Base-by-base conservation (phyloP, 169 alveolate genomes). In the Fabrea salina region DNA sequence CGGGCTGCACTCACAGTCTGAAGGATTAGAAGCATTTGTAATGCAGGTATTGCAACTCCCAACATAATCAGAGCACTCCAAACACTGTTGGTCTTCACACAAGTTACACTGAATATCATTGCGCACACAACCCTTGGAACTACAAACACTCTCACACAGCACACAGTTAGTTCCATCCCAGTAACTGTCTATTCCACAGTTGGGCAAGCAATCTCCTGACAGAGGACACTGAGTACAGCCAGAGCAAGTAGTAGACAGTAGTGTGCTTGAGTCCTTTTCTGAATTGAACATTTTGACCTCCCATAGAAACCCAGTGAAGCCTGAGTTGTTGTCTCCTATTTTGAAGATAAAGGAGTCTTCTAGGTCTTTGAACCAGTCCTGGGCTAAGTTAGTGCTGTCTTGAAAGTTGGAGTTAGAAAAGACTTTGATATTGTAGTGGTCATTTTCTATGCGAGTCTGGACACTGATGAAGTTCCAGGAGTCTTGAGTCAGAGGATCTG, bases 71-170 rank as follows among this genome's bases (percentile, higher is more conserved):
- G 22, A 25, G 51, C 75, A 64, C 16, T 2, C 27, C 2, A 16
- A 25, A n/a, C 75, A 64, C 16, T 2, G 16, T 39, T 13, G 30
- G 13, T 64, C 75, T 19, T 64, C 2, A 33, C 75, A 64, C 13
- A 64, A 33, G 40, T 64, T 64, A 7, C 75, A 64, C 16, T 30
- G 13, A 1, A n/a, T 64, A 39, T 64, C 75, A 3, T 64, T 39
- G 33, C 75, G 2, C 75, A 64, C 75, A 64, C 75, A 64, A 54
- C 75, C 75, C n/a, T 16, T 19, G n/a, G 4, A n/a, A n/a, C 4
- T 6, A 8, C 75, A 64, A 13, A 6, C 53, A 4, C 56, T 2
- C 4, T 2, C 4, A 54, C 75, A 64, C 2, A n/a, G 19, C 2
- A 35, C 22, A 39, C 54, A 33, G 4, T 1, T 40, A 27, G 37